Evolutionary conservation across 2,329 filamentous ascomycete genomes (phyloP).

Genomic region (Colletotrichum musicola): DNA sequence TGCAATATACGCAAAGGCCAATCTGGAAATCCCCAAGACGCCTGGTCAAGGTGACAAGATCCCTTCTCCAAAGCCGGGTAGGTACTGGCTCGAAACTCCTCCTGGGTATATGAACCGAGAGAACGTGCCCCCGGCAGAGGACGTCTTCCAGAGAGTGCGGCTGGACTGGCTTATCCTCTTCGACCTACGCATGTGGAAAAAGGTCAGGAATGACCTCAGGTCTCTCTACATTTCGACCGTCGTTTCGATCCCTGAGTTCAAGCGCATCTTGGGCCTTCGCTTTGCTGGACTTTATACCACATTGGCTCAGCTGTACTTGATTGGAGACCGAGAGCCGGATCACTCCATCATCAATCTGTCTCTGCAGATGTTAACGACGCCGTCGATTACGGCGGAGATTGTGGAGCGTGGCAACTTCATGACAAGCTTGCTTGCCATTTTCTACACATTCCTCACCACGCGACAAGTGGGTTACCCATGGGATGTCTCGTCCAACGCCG

Average conservation of each 20-base stretch:
- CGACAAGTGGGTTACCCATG: constrained; percentile 95
- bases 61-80: constrained; percentile 72
- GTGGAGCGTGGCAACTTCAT: constrained; percentile 96
- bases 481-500: constrained; percentile 87
- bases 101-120: constrained; percentile 73
- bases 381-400: constrained; percentile 95
- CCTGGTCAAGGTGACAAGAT: constrained; percentile 68
- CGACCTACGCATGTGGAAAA: constrained; percentile 97
- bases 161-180: constrained; percentile 96
- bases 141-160: constrained; percentile 89
- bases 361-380: constrained; percentile 94
- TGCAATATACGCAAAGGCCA: constrained; percentile 72
- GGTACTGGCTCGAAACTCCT: constrained; percentile 90
- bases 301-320: constrained; percentile 92
- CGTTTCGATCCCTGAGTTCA: constrained; percentile 95
- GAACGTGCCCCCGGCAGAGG: constrained; percentile 79
- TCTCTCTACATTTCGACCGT: constrained; percentile 97
- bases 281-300: constrained; percentile 96
- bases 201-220: constrained; percentile 87
- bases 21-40: constrained; percentile 84
- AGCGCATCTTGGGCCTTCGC: constrained; percentile 90
- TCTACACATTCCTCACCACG: constrained; percentile 97
- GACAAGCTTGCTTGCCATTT: constrained; percentile 92
- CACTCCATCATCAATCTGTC: constrained; percentile 99
- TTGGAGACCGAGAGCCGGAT: constrained; percentile 95